Evolutionary conservation across 805 yeast genomes (phyloP).

Genomic region (Ogataea corticis): DNA sequence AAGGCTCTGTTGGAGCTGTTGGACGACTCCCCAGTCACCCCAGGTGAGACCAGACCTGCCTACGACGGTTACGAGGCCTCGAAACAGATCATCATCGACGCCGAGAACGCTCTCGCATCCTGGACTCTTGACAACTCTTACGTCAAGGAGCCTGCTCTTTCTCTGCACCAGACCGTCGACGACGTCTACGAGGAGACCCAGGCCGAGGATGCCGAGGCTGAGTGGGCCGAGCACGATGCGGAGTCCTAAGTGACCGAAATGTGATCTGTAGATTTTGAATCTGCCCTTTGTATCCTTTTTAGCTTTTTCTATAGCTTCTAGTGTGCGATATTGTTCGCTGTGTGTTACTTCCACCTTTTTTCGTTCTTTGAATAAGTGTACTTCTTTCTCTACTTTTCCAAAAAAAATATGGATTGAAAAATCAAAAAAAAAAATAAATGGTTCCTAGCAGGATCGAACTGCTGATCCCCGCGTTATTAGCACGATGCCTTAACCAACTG

Average conservation of each 20-base stretch:
- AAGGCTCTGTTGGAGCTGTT: constrained; percentile 93
- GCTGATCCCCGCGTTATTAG: constrained; percentile 62
- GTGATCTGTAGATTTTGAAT: too few species aligned
- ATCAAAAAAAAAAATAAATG: constrained; percentile 38
- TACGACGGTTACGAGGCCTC: constrained; percentile 98
- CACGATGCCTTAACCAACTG: constrained; percentile 47
- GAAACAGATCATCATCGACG: constrained; percentile 95
- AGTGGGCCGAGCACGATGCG: constrained; percentile 41
- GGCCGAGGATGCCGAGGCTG: constrained; percentile 42
- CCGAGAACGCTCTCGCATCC: constrained; percentile 90
- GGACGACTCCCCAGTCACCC: constrained; percentile 96
- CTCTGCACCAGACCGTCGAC: constrained; percentile 74
- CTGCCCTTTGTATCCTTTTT: background rate
- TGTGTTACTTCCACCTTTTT: background rate
- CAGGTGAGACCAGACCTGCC: constrained; percentile 98
- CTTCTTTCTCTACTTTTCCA: background rate
- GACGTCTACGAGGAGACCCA: constrained; percentile 54
- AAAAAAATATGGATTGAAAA: background rate
- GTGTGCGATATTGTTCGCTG: background rate
- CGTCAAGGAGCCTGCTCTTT: constrained; percentile 83
- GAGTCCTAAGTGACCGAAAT: background rate
- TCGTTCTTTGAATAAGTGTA: constrained; percentile 3
- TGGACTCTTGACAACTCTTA: constrained; percentile 97
- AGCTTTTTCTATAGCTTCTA: background rate
- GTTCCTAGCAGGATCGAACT: constrained; percentile 88